phyloP scores from a whole-genome alignment of 129 eudicot genomes.

The Arctium minus region DNA sequence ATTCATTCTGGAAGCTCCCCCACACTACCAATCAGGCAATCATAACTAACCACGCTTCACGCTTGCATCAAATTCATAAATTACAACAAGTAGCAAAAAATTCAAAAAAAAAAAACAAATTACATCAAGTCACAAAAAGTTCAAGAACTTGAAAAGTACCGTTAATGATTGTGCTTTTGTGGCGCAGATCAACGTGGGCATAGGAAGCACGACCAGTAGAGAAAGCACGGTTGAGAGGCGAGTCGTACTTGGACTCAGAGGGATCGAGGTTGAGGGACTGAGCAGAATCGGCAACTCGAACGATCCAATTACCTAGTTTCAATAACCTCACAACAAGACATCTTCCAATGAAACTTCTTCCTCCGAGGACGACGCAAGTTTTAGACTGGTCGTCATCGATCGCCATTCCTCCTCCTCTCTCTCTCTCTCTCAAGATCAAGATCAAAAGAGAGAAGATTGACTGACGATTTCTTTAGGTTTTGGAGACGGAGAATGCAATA shows the following conservation, averaged over 20 bases:
- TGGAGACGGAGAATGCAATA: not conserved
- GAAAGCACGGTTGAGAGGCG: conserved; percentile 50
- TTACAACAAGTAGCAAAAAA: not conserved
- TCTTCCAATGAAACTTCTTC: conserved; percentile 67
- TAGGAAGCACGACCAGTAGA: conserved; percentile 72
- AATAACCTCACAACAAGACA: conserved; percentile 59
- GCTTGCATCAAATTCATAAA: not conserved
- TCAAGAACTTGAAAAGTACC: conserved; percentile 25
- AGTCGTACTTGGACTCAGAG: conserved; percentile 38
- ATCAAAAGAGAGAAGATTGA: not conserved
- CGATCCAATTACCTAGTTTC: conserved; percentile 69
- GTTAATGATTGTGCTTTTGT: conserved; percentile 36
- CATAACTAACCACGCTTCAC: not conserved
- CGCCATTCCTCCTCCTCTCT: conserved; percentile 26
- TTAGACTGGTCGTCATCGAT: conserved; percentile 27
- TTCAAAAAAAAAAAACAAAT: not conserved
- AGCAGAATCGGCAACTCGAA: conserved; percentile 72
- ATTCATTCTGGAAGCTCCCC: too few species aligned
- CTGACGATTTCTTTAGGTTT: not conserved
- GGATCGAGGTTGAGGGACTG: conserved; percentile 40
- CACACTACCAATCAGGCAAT: too few species aligned
- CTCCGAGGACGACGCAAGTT: conserved; percentile 76
- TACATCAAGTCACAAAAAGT: conserved; percentile 2
- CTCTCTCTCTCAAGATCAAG: not conserved
- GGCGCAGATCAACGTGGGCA: conserved; percentile 58